phyloP scores from a whole-genome alignment of 352 stramenopile species.

The Phytophthora europaea region DNA sequence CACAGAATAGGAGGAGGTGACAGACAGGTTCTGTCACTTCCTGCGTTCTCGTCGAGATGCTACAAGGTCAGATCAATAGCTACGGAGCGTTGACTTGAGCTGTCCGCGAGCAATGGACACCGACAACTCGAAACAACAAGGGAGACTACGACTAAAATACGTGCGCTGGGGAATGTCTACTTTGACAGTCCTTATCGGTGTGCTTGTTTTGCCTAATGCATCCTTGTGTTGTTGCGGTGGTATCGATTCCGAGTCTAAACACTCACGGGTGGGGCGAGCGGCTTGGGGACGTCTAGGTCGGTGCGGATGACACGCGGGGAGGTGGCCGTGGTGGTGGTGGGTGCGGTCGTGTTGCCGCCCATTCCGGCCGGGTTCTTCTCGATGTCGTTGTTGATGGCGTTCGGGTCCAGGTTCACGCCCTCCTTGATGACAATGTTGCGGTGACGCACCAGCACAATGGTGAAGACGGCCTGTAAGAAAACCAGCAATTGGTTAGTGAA shows the following conservation, averaged over 20 bases:
- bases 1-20: too few relatives aligned
- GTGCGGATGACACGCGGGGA: constrained; percentile 75
- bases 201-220: background rate
- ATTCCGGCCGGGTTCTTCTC: constrained; percentile 63
- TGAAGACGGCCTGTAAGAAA: constrained; percentile 59
- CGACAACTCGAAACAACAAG: too few relatives aligned
- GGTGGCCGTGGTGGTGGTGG: constrained; percentile 39
- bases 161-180: background rate
- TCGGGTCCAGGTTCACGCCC: constrained; percentile 53
- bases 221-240: background rate
- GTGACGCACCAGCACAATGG: constrained; percentile 77
- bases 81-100: too few relatives aligned
- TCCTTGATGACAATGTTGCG: constrained; percentile 89
- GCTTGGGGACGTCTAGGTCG: constrained; percentile 69
- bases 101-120: too few relatives aligned
- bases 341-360: constrained; percentile 19
- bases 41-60: too few relatives aligned
- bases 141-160: background rate
- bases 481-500: background rate
- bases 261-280: constrained; percentile 72
- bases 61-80: too few relatives aligned
- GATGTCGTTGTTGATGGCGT: constrained; percentile 38
- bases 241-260: constrained; percentile 43
- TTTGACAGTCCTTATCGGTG: background rate
- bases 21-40: too few relatives aligned